Conservation (phyloP, 495 filamentous ascomycete species). For the Neurospora pannonica region DNA sequence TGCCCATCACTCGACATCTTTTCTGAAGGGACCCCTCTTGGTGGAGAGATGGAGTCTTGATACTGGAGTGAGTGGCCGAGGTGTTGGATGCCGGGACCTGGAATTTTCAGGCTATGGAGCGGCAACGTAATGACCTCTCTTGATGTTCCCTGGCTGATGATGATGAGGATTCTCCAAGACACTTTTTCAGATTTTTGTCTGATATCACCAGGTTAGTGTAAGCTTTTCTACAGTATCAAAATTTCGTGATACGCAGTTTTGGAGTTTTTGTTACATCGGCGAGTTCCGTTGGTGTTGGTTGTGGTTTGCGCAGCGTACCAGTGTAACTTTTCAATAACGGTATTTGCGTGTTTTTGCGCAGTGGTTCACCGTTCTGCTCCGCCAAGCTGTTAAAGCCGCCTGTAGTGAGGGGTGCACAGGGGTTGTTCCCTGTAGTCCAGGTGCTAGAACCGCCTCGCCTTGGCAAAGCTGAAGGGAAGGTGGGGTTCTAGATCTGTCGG, state of each 20-base stretch:
- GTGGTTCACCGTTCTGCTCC: not conserved
- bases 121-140: not conserved
- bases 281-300: not conserved
- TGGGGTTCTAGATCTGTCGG: not conserved
- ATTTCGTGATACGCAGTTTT: not conserved
- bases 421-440: not conserved
- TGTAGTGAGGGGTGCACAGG: not conserved
- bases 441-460: not conserved
- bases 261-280: not conserved
- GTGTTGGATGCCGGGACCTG: not conserved
- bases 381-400: not conserved
- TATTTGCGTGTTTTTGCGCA: not conserved
- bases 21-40: not conserved
- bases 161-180: not conserved
- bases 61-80: not conserved
- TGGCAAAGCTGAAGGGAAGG: not conserved
- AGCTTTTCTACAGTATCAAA: not conserved
- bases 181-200: not conserved
- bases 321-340: not conserved
- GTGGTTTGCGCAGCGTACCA: not conserved
- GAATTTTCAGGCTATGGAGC: not conserved
- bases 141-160: not conserved
- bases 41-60: not conserved
- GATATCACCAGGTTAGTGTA: not conserved
- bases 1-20: slow-evolving; percentile 13